Base-by-base conservation (phyloP, 2,329 filamentous ascomycete species). In the Aureobasidium lini region DNA sequence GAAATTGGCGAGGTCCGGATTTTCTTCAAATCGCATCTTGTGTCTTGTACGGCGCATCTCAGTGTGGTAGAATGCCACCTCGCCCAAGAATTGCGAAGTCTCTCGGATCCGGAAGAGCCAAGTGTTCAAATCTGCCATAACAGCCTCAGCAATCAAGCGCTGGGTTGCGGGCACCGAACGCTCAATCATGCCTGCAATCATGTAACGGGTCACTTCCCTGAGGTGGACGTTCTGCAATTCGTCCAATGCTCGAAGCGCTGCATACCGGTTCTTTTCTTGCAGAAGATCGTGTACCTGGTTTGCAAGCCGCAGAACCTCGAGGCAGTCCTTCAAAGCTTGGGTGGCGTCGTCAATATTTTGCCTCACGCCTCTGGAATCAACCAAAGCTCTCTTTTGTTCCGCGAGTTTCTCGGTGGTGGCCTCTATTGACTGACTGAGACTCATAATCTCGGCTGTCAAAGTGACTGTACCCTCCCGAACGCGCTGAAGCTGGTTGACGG, bases 171-270 rank as follows among this genome's bases (percentile, higher is more conserved):
- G 94, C 34, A 97, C 93, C 0, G 93, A 97, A 66, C 90, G 91
- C 72, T 96, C 93, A 64, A 99, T 97, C 77, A 96, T 84, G 69
- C 95, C 90, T 34, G 94, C 94, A 64, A 99, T 87, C 69, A 92
- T 93, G 74, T 96, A 95, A 64, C 96, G 90, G 1, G 90, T 95
- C 8, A 95, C 90, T 66, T 95, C 94, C 69, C 92, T 92, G 64
- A 99, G 82, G 70, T 97, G 90, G 65, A 99, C 92, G 73, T 95
- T 96, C 70, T 97, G 93, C 42, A 99, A 79, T 71, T 99, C 94
- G 67, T 97, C 94, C 48, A 99, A 79, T 4, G 93, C 93, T 66
- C 95, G 92, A 54, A 99, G 80, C 2, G 94, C 94, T 6, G 88
- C 90, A 72, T 99, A 99, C 71, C 97, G 95, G 66, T 91, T 95